phyloP scores from a whole-genome alignment of 208 protist genomes.

The Blastocrithidia nonstop region DNA sequence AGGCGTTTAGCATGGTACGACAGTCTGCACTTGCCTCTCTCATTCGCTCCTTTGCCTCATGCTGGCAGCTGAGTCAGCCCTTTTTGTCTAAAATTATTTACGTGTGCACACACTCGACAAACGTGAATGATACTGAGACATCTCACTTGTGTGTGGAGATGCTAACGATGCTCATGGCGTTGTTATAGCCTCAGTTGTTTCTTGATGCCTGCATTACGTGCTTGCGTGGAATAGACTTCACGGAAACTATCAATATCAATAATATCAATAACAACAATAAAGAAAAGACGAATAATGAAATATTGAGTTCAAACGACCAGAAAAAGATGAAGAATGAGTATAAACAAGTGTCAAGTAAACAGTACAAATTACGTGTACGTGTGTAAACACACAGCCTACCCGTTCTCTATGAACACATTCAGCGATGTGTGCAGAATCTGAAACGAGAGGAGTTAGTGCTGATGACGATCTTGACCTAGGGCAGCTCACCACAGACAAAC shows the following conservation, averaged over 20 bases:
- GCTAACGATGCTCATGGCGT: conserved; percentile 69
- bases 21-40: conserved; percentile 44
- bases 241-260: not conserved
- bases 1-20: conserved; percentile 19
- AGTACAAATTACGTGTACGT: conserved; percentile 25
- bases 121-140: conserved; percentile 60
- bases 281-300: not conserved
- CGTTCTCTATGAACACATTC: conserved; percentile 53
- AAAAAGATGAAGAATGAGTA: conserved; percentile 6
- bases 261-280: conserved; percentile 1
- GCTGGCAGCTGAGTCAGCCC: conserved; percentile 64
- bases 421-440: conserved; percentile 44
- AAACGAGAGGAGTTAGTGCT: conserved; percentile 53
- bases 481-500: conserved; percentile 33
- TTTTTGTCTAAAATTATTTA: conserved; percentile 51
- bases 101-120: conserved; percentile 32
- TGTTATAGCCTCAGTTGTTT: conserved; percentile 74
- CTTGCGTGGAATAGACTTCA: conserved; percentile 38
- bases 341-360: not conserved
- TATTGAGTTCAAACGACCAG: not conserved
- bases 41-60: conserved; percentile 45
- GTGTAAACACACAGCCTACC: conserved; percentile 54
- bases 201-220: conserved; percentile 47
- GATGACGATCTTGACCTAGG: conserved; percentile 42
- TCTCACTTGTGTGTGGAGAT: conserved; percentile 54